Evolutionary conservation across 441 rosid species (phyloP).

Genomic region (Adansonia madagascariensis): DNA sequence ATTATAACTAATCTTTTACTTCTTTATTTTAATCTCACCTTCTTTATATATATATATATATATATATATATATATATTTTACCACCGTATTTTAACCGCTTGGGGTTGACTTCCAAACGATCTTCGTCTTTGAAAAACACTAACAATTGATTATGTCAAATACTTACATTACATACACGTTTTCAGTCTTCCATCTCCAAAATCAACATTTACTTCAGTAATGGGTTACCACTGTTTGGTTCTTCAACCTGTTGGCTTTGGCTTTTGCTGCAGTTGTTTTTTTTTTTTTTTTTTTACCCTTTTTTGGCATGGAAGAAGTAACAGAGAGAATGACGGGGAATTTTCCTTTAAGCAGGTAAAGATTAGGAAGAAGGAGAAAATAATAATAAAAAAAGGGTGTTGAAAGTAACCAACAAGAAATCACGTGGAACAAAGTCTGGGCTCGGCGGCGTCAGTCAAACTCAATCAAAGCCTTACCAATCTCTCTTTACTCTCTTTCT

Average conservation of each 20-base stretch:
- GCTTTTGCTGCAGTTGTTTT: neutral
- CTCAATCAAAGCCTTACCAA: conserved; percentile 15
- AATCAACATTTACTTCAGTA: too few relatives aligned
- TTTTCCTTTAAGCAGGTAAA: neutral
- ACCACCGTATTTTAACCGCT: too few relatives aligned
- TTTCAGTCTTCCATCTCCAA: neutral
- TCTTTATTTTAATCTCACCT: too few relatives aligned
- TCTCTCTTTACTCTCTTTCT: conserved; percentile 19
- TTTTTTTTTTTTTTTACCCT: neutral
- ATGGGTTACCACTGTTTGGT: too few relatives aligned
- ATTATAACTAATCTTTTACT: too few relatives aligned
- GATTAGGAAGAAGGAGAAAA: neutral
- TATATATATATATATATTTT: too few relatives aligned
- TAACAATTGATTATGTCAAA: neutral
- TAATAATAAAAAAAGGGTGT: neutral
- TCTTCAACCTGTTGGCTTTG: neutral
- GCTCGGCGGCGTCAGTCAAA: conserved; percentile 49
- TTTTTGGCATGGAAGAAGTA: neutral
- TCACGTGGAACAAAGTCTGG: conserved; percentile 39
- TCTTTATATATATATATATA: too few relatives aligned
- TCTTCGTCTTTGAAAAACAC: neutral
- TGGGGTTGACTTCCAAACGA: too few relatives aligned
- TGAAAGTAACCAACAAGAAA: neutral
- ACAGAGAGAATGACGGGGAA: neutral
- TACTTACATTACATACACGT: neutral